Base-by-base conservation (phyloP, 2,329 filamentous ascomycete genomes). In the Berkeleyomyces basicola region DNA sequence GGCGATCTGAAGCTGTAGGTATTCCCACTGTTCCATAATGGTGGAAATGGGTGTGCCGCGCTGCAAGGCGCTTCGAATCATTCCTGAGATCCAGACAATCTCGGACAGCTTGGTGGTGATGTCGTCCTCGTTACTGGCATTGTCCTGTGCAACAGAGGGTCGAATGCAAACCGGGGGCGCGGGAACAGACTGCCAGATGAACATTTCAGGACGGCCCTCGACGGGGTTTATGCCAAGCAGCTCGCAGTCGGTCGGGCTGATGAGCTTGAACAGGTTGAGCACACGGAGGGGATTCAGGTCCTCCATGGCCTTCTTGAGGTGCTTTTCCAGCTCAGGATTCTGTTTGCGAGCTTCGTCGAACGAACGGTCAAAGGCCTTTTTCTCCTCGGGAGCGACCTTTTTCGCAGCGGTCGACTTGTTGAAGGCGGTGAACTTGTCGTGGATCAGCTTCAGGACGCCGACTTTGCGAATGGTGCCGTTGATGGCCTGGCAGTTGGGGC, bases 11-110 rank as follows among this genome's bases (percentile, higher is more conserved):
- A 96, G 80, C 70, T 97, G 92, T 65, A 99, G 77, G 69, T 92
- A 97, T 70, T 99, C 93, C 93, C 93, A 99, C 69, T 96, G 90
- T 71, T 99, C 93, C 85, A 97, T 95, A 63, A 97, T 88, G 0
- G 89, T 95, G 67, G 87, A 83, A 1, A 99, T 81, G 0, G 90
- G 84, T 11, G 91, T 88, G 7, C 92, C 92, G 67, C 90, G 90
- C 65, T 86, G 80, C 14, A 97, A 74, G 0, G 90, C 89, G 31
- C 88, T 87, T 59, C 87, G 85, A 66, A 99, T 89, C 68, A 95
- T 83, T 62, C 87, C 87, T 70, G 91, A 96, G 66, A 95, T 89
- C 69, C 95, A 89, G 7, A 96, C 86, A 67, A 99, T 97, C 71
- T 99, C 92, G 39, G 90, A 88, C n/a, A 99, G 81, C 72, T 97